Evolutionary conservation across 2,329 filamentous ascomycete species (phyloP), one percentile per base, ranked within the genome.

Genomic region (Parafenestella ontariensis): DNA sequence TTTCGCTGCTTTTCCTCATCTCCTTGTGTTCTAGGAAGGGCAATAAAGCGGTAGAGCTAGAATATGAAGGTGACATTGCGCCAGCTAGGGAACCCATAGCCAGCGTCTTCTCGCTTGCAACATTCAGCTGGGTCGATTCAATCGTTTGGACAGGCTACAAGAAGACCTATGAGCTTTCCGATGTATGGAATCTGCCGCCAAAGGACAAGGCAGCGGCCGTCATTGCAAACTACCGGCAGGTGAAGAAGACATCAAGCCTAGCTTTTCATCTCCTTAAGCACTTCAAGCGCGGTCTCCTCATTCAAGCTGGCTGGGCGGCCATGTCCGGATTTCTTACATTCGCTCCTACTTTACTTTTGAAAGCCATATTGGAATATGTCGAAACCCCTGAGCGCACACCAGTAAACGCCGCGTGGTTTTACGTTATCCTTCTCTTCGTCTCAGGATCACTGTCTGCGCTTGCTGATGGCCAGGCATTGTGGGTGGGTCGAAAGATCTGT

Each of bases 401-500:
- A 0, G 78, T 84, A 45, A 98, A 95, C 72, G 92, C 96, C 17
- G 88, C 96, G 20, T 99, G 95, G 95, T 87, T 99, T 46, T 96
- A 94, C 68, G 95, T 98, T 42, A 92, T 96, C 42, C 82, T 96
- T 2, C 85, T 99, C 7, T 94, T 96, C 36, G 82, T 92, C 36
- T 89, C 93, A 7, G 92, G 95, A 54, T 83, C 90, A 36, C 79
- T 95, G 21, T 90, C 92, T 54, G 95, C 94, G 5, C 82, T 96
- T 20, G 88, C 88, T 28, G 92, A 95, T 75, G 91, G 90, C 18
- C 90, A 95, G 74, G 91, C 92, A 8, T 82, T 99, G 0, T 99
- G 91, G 90, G 89, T 96, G 54, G 95, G 95, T 15, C 89, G 95
- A 51, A 96, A 92, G 76, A 90, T 98, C 58, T 97, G 93, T 77